Conservation (phyloP, 2,329 filamentous ascomycete species). For the Aspergillus intermedius region DNA sequence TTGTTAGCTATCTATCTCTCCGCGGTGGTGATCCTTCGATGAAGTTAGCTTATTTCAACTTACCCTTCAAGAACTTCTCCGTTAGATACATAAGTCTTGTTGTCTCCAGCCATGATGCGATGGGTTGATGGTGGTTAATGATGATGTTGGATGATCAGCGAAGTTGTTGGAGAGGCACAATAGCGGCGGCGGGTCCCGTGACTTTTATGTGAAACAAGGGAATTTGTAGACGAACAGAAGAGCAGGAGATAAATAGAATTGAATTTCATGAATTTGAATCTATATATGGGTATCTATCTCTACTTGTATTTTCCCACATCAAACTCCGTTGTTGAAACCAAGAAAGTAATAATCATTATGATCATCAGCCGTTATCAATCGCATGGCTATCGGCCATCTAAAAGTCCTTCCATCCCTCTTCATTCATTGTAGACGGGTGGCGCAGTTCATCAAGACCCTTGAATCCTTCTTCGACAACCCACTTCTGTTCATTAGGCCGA, state of each 20-base stretch:
- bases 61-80: constrained; percentile 35
- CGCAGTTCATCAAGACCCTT: constrained; percentile 57
- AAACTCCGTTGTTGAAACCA: constrained; percentile 3
- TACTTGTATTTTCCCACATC: constrained; percentile 1
- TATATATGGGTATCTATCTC: constrained; percentile 12
- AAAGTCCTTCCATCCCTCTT: constrained; percentile 7
- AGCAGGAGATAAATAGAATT: neutral
- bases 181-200: constrained; percentile 1
- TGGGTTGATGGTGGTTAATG: constrained; percentile 2
- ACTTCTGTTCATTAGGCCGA: constrained; percentile 55
- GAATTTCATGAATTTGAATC: neutral
- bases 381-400: constrained; percentile 3
- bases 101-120: constrained; percentile 26
- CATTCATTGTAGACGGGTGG: constrained; percentile 11
- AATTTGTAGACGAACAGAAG: neutral
- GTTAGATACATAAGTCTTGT: constrained; percentile 34
- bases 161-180: neutral
- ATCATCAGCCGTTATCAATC: constrained; percentile 4
- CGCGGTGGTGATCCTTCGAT: neutral
- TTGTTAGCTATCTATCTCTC: constrained; percentile 1
- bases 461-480: constrained; percentile 86
- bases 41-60: neutral
- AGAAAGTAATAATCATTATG: neutral
- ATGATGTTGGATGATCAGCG: constrained; percentile 1
- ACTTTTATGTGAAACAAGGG: constrained; percentile 1